Evolutionary conservation across 192 early-diverging fungal genomes (phyloP), one percentile per base, ranked within the genome.

Genomic region (Polychytrium aggregatum): DNA sequence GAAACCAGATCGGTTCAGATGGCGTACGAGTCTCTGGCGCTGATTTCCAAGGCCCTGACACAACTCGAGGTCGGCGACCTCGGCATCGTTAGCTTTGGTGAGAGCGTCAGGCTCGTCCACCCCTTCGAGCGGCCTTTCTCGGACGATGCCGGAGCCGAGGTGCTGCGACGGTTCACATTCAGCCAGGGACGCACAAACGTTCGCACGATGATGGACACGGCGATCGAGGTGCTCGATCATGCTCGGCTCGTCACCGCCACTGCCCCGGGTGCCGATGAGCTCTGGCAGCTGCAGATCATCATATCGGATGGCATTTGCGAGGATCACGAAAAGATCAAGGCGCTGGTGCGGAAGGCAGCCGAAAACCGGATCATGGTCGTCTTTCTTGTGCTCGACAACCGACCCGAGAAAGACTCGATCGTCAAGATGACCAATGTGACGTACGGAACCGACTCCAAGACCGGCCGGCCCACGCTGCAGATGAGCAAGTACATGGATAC

Each of bases 281-380:
- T 97, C 36, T 98, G 96, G 96, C 96, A 96, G 46, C 69, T 98
- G 43, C 85, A 92, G 63, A 69, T 98, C 24, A 83, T 98, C 37
- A 77, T 98, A 10, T 98, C 96, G 14, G 96, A 98, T 57, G 96
- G 92, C 46, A 82, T 97, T 31, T 92, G 91, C 56, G 89, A 98
- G 57, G 88, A 93, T 61, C 96, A 97, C 55, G 78, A 86, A 46
- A 71, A 74, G 4, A 65, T 98, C 22, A 69, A 82, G 57, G 65
- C 82, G 11, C 71, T 92, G 58, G 96, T 98, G 16, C 74, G 90
- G 25, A 63, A 65, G 42, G 88, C 91, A 2, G 85, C 85, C 14
- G 68, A 76, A 58, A 85, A 92, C 56, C 82, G 84, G 49, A 79
- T 98, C 51, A 91, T 94, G 87, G 74, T 90, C 17, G 90, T 97